A percentile compares a stretch with the other conserved stretches of the same genome.
Conservation (phyloP, 106 monocot species). For the Gastrodia elata region DNA sequence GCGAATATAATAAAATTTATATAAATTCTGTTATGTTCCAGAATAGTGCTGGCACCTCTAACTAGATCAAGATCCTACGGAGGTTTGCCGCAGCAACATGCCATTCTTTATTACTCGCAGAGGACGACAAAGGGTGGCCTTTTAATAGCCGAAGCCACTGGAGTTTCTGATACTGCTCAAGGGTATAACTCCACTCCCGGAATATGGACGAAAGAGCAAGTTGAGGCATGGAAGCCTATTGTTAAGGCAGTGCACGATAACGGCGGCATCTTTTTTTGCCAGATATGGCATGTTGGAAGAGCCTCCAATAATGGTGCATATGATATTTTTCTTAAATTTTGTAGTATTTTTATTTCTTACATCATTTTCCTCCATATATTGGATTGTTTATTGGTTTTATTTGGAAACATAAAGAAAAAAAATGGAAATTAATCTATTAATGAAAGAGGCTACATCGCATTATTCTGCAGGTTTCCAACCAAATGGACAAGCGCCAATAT, state of each 20-base stretch:
- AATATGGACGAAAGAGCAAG: conserved; percentile 15
- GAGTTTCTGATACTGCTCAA: conserved; percentile 39
- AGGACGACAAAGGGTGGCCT: conserved; percentile 16
- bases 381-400: no score
- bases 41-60: conserved; percentile 26
- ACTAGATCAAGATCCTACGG: conserved; percentile 40
- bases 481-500: conserved; percentile 11
- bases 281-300: conserved; percentile 16
- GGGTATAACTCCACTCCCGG: conserved; percentile 20
- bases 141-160: conserved; percentile 17
- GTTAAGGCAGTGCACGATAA: conserved; percentile 17
- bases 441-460: no score
- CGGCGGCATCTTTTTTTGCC: conserved; percentile 18
- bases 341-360: not conserved
- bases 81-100: conserved; percentile 34
- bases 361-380: not conserved
- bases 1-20: no score
- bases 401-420: no score
- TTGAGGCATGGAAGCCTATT: conserved; percentile 18
- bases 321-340: not conserved
- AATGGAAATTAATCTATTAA: no score
- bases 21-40: not conserved
- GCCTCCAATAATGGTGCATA: conserved; percentile 1
- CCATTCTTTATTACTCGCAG: conserved; percentile 39
- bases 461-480: conserved; percentile 11